Conservation (phyloP, 805 yeast species). For the Soucietia sequanensis region DNA sequence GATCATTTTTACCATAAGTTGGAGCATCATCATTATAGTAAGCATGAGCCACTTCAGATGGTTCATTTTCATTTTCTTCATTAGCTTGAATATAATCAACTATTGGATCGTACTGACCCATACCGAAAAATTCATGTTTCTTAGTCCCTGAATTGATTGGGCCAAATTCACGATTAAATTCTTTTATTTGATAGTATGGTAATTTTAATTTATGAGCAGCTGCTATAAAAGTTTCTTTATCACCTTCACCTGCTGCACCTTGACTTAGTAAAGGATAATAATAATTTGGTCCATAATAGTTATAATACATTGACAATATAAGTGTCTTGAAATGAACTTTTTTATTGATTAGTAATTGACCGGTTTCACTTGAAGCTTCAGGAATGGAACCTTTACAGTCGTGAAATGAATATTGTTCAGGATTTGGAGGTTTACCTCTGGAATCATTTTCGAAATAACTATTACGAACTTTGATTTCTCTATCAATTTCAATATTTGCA, state of each 20-base stretch:
- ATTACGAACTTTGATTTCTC: conserved; percentile 19
- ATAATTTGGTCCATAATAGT: conserved; percentile 34
- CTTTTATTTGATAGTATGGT: conserved; percentile 38
- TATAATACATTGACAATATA: conserved; percentile 36
- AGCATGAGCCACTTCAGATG: conserved; percentile 5
- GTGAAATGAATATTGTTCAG: conserved; percentile 18
- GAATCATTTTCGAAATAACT: conserved; percentile 25
- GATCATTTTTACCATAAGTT: conserved; percentile 18
- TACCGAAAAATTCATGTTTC: conserved; percentile 29
- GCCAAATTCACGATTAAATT: conserved; percentile 37
- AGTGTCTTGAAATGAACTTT: conserved; percentile 29
- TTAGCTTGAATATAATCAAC: conserved; percentile 23
- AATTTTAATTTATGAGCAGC: conserved; percentile 37
- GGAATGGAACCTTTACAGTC: conserved; percentile 32
- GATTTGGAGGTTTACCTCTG: conserved; percentile 16
- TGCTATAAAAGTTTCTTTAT: conserved; percentile 41
- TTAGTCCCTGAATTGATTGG: conserved; percentile 19
- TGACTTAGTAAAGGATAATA: conserved; percentile 39
- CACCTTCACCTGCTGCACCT: conserved; percentile 45
- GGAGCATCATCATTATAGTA: conserved; percentile 14
- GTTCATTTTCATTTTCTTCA: conserved; percentile 8
- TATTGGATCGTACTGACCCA: conserved; percentile 40
- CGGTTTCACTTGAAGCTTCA: conserved; percentile 40
- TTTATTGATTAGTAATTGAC: conserved; percentile 37
- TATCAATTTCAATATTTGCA: conserved; percentile 26